A percentile compares a stretch with the other conserved stretches of the same genome.
These are phyloP conservation scores for Anaeramoeba flamelloides DNA, from an alignment of 78 protist species.

Conservation along the genomic window DNA sequence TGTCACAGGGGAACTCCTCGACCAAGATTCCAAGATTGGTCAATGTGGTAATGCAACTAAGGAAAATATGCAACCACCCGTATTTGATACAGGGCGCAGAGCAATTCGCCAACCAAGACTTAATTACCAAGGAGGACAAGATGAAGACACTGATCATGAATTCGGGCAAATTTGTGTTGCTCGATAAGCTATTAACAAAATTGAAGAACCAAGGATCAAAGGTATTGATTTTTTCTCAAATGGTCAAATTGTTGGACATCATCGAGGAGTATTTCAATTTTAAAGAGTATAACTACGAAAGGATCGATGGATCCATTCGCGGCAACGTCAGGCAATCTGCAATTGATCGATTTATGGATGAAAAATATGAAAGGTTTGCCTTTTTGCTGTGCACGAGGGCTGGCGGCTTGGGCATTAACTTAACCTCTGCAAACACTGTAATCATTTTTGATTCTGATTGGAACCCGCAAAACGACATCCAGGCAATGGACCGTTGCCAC, in stretches of 20 bases:
- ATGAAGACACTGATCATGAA: constrained; percentile 23
- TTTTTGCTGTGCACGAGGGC: constrained; percentile 83
- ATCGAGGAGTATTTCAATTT: constrained; percentile 55
- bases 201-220: constrained; percentile 28
- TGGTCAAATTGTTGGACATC: constrained; percentile 67
- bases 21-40: constrained; percentile 41
- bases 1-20: background rate
- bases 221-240: constrained; percentile 77
- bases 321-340: too few species aligned
- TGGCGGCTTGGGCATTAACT: constrained; percentile 93
- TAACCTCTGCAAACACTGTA: constrained; percentile 85
- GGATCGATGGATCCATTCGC: constrained; percentile 60
- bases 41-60: constrained; percentile 79
- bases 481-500: constrained; percentile 30
- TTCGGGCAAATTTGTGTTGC: constrained; percentile 64
- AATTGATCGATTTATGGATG: constrained; percentile 36
- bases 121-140: background rate
- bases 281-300: constrained; percentile 40
- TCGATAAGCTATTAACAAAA: constrained; percentile 71
- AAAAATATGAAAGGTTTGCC: constrained; percentile 2
- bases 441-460: constrained; percentile 89
- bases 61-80: constrained; percentile 90
- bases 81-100: constrained; percentile 53
- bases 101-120: background rate
- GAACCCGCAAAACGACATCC: constrained; percentile 93